phyloP scores from a whole-genome alignment of 768 basidiomycete species.

The Russula compacta region DNA sequence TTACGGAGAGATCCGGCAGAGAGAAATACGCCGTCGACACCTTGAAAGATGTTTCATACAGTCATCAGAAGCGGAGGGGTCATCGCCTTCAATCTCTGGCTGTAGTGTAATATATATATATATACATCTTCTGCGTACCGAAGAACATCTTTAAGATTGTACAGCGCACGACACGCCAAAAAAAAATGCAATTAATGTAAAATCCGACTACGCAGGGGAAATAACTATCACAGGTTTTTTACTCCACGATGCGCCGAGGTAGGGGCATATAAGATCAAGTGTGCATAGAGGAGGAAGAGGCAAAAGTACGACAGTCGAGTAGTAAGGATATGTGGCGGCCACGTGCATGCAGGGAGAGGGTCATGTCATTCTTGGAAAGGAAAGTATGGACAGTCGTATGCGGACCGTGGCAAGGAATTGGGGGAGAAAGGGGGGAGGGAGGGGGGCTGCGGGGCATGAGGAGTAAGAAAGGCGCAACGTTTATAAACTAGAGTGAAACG shows the following conservation, averaged over 20 bases:
- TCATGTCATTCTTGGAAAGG: neutral
- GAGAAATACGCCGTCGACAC: no score
- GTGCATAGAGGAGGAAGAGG: neutral
- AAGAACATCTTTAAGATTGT: neutral
- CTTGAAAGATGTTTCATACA: no score
- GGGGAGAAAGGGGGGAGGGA: no score
- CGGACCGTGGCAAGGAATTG: neutral
- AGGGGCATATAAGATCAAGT: conserved; percentile 1
- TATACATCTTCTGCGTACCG: neutral
- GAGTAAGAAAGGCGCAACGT: neutral
- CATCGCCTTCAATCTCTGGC: no score
- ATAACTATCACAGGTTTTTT: conserved; percentile 9
- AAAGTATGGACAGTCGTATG: neutral
- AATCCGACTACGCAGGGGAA: neutral
- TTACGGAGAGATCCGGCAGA: no score
- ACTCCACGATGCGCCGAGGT: neutral
- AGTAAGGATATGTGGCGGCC: conserved; percentile 9
- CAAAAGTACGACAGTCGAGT: neutral
- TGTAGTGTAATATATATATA: neutral
- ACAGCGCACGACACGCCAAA: neutral
- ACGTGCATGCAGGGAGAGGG: neutral
- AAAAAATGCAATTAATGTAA: conserved; percentile 10
- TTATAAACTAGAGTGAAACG: neutral
- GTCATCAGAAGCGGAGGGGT: no score
- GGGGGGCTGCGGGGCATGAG: no score